A percentile compares a stretch with the other conserved stretches of the same genome.
These are phyloP conservation scores for Selenicereus undatus DNA, from an alignment of 148 eudicot genomes.

Conservation along the genomic window DNA sequence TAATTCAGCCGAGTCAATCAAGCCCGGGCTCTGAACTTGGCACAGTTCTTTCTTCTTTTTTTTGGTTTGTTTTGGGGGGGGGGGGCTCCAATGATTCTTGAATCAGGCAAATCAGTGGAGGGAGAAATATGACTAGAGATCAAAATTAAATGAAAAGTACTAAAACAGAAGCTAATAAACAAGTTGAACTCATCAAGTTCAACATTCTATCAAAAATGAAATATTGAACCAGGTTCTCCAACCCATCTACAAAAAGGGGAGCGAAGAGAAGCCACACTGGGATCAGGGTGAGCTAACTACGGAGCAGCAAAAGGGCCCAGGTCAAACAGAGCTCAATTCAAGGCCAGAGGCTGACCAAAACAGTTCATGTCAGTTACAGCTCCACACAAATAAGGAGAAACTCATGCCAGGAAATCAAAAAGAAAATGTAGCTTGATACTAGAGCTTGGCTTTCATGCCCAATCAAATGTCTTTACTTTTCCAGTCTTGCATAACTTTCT, in stretches of 20 bases:
- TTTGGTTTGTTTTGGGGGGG: no score
- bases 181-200: neutral
- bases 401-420: neutral
- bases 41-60: no score
- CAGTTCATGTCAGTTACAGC: neutral
- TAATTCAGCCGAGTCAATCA: no score
- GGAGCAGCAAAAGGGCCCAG: neutral
- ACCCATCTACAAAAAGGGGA: no score
- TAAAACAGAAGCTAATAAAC: neutral
- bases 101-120: neutral
- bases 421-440: neutral
- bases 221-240: no score
- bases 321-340: neutral
- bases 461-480: neutral
- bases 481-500: neutral
- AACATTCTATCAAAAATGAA: neutral
- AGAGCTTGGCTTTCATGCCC: neutral
- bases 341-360: neutral
- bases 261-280: neutral
- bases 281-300: neutral
- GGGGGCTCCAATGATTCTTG: no score
- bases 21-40: no score
- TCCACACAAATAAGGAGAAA: no score
- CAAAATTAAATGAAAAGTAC: neutral
- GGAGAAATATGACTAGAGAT: neutral